Evolutionary conservation across 306 rosid species (phyloP), one percentile per base, ranked within the genome.

Genomic region (Cucumis melo): DNA sequence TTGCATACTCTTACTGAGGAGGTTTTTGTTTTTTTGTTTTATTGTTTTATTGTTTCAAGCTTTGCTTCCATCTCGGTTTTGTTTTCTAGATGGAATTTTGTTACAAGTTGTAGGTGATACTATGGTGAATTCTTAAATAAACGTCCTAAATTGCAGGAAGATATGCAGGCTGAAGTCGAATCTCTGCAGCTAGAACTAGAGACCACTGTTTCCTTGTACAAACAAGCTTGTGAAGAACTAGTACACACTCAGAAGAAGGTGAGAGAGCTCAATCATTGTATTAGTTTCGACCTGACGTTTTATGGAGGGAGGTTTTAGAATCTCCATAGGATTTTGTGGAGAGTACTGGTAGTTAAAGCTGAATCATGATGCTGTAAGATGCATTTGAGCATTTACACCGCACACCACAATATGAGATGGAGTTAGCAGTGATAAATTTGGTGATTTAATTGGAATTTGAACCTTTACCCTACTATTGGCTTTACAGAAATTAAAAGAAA

Each of bases 241-340:
- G 96, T 78, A 70, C 90, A 78, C 74, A 85, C 89, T 79, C 93
- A 91, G 81, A 87, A 60, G 77, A 85, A 89, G 96, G 98, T 94
- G 78, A 84, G 78, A 84, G 88, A 81, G 72, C 42, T 77, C 72
- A 83, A 77, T 56, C 59, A 38, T 73, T 36, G 3, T 58, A 11
- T 58, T 2, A 36, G 36, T 58, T 16, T 14, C 20, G 8, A 60
- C 5, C 19, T 29, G 24, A 15, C 21, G 38, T 46, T 23, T 13
- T 70, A 70, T 23, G 44, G 44, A 39, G 44, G 10, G 44, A 39
- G 44, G 44, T 39, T 39, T 39, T 39, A 7, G 44, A 39, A 39
- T 39, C 44, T 7, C 10, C 10, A 39, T 39, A 1, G 1, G 44
- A 39, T 39, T 39, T 39, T 10, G 42, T 38, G 42, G 8, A 38